Evolutionary conservation across 345 rosid genomes (phyloP).

Genomic region (Sonneratia alba): DNA sequence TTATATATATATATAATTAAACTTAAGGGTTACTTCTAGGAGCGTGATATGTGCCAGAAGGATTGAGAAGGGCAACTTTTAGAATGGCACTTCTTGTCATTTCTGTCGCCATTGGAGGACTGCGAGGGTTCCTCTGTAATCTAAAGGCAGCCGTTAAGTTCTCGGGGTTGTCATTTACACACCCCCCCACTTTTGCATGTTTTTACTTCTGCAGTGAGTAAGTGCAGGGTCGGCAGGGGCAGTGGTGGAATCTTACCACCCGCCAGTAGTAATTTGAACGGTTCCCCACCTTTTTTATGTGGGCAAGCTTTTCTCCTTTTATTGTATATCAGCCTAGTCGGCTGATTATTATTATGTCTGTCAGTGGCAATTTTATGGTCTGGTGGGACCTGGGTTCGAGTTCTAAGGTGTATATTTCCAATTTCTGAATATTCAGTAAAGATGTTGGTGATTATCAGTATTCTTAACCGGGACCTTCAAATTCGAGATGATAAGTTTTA

Average conservation of each 20-base stretch:
- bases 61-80: slow-evolving; percentile 27
- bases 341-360: background rate
- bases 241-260: slow-evolving; percentile 15
- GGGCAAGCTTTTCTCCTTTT: background rate
- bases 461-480: too few species aligned
- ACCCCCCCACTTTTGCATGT: background rate
- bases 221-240: background rate
- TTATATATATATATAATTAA: slow-evolving; percentile 3
- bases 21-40: background rate
- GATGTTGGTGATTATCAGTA: too few species aligned
- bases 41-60: background rate
- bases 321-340: background rate
- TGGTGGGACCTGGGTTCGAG: background rate
- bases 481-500: too few species aligned
- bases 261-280: background rate
- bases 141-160: background rate
- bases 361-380: background rate
- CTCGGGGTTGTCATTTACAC: background rate
- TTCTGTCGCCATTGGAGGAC: background rate
- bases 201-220: slow-evolving; percentile 2
- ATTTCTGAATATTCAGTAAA: too few species aligned
- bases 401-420: too few species aligned
- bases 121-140: background rate
- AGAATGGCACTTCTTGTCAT: slow-evolving; percentile 21
- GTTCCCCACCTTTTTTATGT: background rate